These are phyloP conservation scores for Aspergillus nanangensis DNA, from an alignment of 495 filamentous ascomycete species.

Conservation along the genomic window DNA sequence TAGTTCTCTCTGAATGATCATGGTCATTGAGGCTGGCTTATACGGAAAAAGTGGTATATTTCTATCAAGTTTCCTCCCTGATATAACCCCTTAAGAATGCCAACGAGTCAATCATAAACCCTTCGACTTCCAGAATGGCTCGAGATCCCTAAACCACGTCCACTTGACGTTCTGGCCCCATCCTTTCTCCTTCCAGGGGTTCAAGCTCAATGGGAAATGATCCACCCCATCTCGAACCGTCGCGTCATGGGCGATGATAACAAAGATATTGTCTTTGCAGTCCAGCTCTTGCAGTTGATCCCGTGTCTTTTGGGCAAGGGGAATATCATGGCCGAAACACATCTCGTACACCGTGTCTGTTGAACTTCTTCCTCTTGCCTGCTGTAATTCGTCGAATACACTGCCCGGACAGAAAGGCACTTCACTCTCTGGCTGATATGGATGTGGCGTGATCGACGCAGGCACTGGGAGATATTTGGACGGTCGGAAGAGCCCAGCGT, in stretches of 20 bases:
- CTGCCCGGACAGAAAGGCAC: conserved; percentile 9
- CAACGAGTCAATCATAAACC: background rate
- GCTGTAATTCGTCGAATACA: conserved; percentile 11
- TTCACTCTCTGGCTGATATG: background rate
- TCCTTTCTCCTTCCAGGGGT: background rate
- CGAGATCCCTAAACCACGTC: background rate
- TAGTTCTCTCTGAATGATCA: too few species aligned
- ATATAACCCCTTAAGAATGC: too few species aligned
- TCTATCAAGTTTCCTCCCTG: too few species aligned
- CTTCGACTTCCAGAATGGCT: background rate
- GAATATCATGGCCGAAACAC: conserved; percentile 14
- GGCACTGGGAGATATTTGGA: conserved; percentile 30
- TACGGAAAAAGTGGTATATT: too few species aligned
- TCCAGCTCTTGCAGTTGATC: conserved; percentile 44
- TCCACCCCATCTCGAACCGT: background rate
- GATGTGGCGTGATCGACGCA: background rate
- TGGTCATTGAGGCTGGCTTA: background rate
- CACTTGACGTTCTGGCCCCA: background rate
- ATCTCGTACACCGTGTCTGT: conserved; percentile 10
- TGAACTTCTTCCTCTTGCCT: conserved; percentile 4
- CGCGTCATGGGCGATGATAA: conserved; percentile 41
- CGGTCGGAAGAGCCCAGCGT: conserved; percentile 50
- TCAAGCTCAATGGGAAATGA: background rate
- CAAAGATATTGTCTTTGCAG: conserved; percentile 45
- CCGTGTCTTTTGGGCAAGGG: conserved; percentile 28